Base-by-base conservation (phyloP, 495 filamentous ascomycete genomes). In the Chaetomium tenue region DNA sequence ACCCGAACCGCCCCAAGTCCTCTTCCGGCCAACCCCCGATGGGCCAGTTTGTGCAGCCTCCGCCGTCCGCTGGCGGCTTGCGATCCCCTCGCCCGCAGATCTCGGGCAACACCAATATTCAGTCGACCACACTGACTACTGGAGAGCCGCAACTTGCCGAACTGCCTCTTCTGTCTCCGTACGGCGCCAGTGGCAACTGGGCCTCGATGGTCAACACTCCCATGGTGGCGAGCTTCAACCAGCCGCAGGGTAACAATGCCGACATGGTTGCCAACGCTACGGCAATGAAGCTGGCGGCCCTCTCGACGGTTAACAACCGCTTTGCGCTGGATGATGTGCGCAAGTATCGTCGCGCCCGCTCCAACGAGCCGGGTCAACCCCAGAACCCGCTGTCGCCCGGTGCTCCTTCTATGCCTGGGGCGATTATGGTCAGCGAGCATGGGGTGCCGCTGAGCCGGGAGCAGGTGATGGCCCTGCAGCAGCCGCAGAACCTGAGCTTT, bases 251-350 rank as follows among this genome's bases (percentile, higher is more conserved):
- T 39, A 81, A 79, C 42, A 87, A 83, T 57, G 94, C 93, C 18
- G 95, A 98, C 70, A 97, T 98, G 93, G 91, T 98, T 60, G 94
- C 94, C 51, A 98, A 98, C 74, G 95, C 94, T 11, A 98, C 94
- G 12, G 94, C 94, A 18, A 98, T 98, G 94, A 98, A 98, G 76
- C 84, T 98, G 48, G 94, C 94, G 60, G 94, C 94, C 22, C 80
- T 98, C 44, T 97, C 93, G 13, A 98, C 94, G 5, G 94, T 98
- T 61, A 98, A 97, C 78, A 98, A 98, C 76, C 90, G 94, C 22
- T 97, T 98, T 71, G 93, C 96, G 42, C 82, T 98, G 64, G 94
- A 98, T 66, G 93, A 97, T 76, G 92, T 91, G 57, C 90, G 91
- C 65, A 96, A 96, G 75, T 97, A 93, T 75, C 91, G 93, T 56